phyloP scores from a whole-genome alignment of 768 basidiomycete genomes.

The Rhizopogon salebrosus region DNA sequence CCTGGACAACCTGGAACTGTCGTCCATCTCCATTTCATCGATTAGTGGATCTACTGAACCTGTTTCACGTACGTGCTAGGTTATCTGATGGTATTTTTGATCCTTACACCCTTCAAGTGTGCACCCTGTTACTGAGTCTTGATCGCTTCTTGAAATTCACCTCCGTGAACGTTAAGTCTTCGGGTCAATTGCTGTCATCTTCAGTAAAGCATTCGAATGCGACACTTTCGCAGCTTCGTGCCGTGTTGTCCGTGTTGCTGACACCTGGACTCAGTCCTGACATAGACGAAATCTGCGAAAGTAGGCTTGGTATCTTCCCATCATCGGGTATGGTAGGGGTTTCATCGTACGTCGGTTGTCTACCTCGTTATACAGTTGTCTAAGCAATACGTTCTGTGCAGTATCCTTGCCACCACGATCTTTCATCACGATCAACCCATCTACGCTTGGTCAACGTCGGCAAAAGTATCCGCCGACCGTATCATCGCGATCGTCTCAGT shows the following conservation, averaged over 20 bases:
- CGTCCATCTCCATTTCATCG: conserved; percentile 19
- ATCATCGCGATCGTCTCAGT: conserved; percentile 62
- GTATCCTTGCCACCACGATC: conserved; percentile 33
- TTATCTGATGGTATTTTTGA: conserved; percentile 17
- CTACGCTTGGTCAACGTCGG: conserved; percentile 71
- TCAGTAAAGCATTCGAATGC: conserved; percentile 24
- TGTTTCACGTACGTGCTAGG: conserved; percentile 22
- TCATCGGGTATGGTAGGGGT: conserved; percentile 41
- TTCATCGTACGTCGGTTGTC: conserved; percentile 36
- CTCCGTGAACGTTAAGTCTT: conserved; percentile 44
- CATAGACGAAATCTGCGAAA: conserved; percentile 64
- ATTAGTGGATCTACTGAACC: conserved; percentile 11
- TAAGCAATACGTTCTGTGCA: background rate
- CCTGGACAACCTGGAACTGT: conserved; percentile 20
- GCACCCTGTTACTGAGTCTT: conserved; percentile 44
- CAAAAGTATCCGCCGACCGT: conserved; percentile 62
- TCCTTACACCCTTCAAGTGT: conserved; percentile 29
- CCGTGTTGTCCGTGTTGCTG: conserved; percentile 57
- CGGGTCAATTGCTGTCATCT: conserved; percentile 42
- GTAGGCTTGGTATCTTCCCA: conserved; percentile 45
- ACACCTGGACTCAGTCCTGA: conserved; percentile 66
- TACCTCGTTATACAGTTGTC: background rate
- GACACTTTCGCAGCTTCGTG: conserved; percentile 50
- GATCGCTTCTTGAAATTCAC: conserved; percentile 48
- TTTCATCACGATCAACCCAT: conserved; percentile 32